These are phyloP conservation scores for Rhodamnia argentea DNA, from an alignment of 345 rosid genomes.

Conservation along the genomic window DNA sequence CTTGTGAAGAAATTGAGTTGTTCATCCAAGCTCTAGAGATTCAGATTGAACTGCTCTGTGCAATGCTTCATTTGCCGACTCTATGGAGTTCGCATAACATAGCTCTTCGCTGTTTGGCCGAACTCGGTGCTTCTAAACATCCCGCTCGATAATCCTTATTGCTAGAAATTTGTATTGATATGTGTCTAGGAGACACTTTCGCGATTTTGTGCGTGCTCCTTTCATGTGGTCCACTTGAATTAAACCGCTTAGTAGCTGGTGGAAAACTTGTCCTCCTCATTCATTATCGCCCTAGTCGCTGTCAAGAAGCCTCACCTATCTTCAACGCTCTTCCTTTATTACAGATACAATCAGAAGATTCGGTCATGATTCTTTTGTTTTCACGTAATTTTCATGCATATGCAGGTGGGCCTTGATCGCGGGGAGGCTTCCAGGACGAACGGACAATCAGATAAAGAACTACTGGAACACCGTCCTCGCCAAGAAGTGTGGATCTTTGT, in stretches of 20 bases:
- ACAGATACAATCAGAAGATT: neutral
- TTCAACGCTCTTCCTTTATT: neutral
- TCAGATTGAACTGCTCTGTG: neutral
- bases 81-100: neutral
- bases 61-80: neutral
- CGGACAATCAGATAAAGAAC: conserved; percentile 1
- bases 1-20: neutral
- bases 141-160: neutral
- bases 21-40: neutral
- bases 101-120: neutral
- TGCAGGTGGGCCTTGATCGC: conserved; percentile 6
- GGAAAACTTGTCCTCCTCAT: neutral
- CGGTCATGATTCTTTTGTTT: neutral
- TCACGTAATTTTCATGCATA: neutral
- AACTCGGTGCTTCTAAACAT: neutral
- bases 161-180: neutral
- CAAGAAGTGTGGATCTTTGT: neutral
- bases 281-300: neutral
- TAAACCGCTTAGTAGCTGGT: neutral
- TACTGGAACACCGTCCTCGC: neutral
- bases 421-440: conserved; percentile 1
- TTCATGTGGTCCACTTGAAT: neutral
- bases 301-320: neutral
- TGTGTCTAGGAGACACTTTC: neutral
- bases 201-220: neutral